Conservation (phyloP, 2,329 filamentous ascomycete species). For the Cryphonectria carpinicola region DNA sequence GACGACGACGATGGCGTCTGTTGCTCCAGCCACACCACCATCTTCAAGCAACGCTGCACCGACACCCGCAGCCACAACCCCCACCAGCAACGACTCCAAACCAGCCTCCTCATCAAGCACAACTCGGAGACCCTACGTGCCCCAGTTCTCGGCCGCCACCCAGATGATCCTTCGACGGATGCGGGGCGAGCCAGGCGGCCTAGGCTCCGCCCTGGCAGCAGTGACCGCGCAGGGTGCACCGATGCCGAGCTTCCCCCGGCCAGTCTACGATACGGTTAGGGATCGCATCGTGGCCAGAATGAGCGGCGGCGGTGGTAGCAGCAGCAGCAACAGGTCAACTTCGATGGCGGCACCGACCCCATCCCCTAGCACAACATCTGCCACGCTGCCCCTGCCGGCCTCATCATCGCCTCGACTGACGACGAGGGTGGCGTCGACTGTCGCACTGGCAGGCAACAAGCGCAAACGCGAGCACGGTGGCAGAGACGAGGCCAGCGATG, state of each 20-base stretch:
- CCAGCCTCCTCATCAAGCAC: constrained; percentile 71
- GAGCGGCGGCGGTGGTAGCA: constrained; percentile 33
- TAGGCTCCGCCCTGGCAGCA: constrained; percentile 34
- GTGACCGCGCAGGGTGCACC: constrained; percentile 29
- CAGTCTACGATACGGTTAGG: constrained; percentile 45
- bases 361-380: constrained; percentile 8
- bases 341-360: constrained; percentile 38
- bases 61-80: not conserved
- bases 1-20: not conserved
- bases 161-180: constrained; percentile 33
- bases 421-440: constrained; percentile 13
- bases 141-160: constrained; percentile 29
- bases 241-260: constrained; percentile 36
- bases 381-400: constrained; percentile 22
- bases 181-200: constrained; percentile 33
- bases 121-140: constrained; percentile 56
- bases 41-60: constrained; percentile 8
- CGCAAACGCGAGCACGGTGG: constrained; percentile 29
- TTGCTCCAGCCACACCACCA: constrained; percentile 7
- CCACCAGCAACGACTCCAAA: constrained; percentile 14
- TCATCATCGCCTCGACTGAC: constrained; percentile 17
- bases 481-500: constrained; percentile 30
- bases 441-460: constrained; percentile 24
- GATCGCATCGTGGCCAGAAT: constrained; percentile 45
- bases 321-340: constrained; percentile 30